Evolutionary conservation across 148 eudicot species (phyloP), one percentile per base, ranked within the genome.

Genomic region (Cornus florida): DNA sequence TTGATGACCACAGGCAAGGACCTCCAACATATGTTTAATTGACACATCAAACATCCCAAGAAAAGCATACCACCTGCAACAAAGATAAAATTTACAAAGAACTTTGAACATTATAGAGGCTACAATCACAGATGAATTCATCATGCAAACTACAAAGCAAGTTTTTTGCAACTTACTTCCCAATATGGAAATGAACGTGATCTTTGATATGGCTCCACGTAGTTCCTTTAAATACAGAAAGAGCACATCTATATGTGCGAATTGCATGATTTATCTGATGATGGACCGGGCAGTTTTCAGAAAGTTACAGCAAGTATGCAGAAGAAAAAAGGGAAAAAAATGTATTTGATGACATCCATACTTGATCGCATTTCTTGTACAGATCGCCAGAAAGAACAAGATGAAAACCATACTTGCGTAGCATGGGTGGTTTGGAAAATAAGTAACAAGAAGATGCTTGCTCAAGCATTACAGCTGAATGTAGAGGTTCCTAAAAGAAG

Each of bases 371-470:
- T 87, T 90, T 92, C 81, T 85, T 86, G 84, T 93, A 96, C 67
- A 92, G 87, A 83, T 96, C 93, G 3, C 99, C 99, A 53, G 98
- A 90, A 75, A 96, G 95, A 85, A 96, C 91, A 80, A 93, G 99
- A 84, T 96, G 98, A 86, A 96, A 96, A 77, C 99, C 99, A 84
- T 96, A 93, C 82, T 96, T 96, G 81, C 99, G 91, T 70, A 93
- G 78, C 98, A 96, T 89, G 71, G 94, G 88, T 80, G 99, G 99
- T 78, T 78, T 84, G 46, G 98, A 88, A 32, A 84, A 81, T 84
- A 96, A 87, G 88, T 91, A 96, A 84, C 99, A 96, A 77, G 91
- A 96, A 72, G 99, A 93, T 84, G 99, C 97, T 92, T 96, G 99
- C 86, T 96, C 99, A 72, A 96, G 95, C 97, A 96, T 87, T 22